A percentile compares a stretch with the other conserved stretches of the same genome.
Evolutionary conservation across 805 yeast genomes (phyloP).

Genomic region (Cyberlindnera meyerae): DNA sequence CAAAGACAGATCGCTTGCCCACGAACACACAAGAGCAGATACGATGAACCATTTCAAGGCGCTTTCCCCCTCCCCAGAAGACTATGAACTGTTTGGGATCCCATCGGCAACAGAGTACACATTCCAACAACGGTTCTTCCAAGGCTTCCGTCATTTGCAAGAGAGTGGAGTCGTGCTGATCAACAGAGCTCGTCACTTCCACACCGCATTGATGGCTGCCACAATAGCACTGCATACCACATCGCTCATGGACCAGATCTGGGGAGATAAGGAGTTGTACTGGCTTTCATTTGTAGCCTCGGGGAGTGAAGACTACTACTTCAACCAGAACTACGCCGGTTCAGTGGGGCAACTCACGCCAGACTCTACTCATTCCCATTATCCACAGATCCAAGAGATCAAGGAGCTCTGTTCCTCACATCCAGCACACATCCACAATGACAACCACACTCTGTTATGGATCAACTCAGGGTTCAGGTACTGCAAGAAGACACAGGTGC

Average conservation of each 20-base stretch:
- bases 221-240: slow-evolving; percentile 16
- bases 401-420: slow-evolving; percentile 47
- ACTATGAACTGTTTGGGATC: slow-evolving; percentile 7
- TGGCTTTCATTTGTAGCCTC: slow-evolving; percentile 30
- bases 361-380: slow-evolving; percentile 6
- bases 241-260: slow-evolving; percentile 22
- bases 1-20: slow-evolving; percentile 31
- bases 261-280: slow-evolving; percentile 36
- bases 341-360: slow-evolving; percentile 15
- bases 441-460: slow-evolving; percentile 40
- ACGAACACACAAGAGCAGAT: slow-evolving; percentile 5
- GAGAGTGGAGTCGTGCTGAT: slow-evolving; percentile 28
- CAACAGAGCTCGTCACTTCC: slow-evolving; percentile 24
- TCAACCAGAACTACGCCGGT: slow-evolving; percentile 15
- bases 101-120: slow-evolving; percentile 4
- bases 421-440: slow-evolving; percentile 46
- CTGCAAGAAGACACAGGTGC: slow-evolving; percentile 28
- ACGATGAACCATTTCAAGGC: slow-evolving; percentile 1
- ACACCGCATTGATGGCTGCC: slow-evolving; percentile 20
- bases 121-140: slow-evolving; percentile 5
- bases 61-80: slow-evolving; percentile 6
- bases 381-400: slow-evolving; percentile 1
- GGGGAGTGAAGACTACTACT: slow-evolving; percentile 14
- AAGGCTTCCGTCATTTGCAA: slow-evolving; percentile 22
- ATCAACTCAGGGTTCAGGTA: slow-evolving; percentile 52